These are phyloP conservation scores for Irpex rosettiformis DNA, from an alignment of 1,284 basidiomycete genomes.

Conservation along the genomic window DNA sequence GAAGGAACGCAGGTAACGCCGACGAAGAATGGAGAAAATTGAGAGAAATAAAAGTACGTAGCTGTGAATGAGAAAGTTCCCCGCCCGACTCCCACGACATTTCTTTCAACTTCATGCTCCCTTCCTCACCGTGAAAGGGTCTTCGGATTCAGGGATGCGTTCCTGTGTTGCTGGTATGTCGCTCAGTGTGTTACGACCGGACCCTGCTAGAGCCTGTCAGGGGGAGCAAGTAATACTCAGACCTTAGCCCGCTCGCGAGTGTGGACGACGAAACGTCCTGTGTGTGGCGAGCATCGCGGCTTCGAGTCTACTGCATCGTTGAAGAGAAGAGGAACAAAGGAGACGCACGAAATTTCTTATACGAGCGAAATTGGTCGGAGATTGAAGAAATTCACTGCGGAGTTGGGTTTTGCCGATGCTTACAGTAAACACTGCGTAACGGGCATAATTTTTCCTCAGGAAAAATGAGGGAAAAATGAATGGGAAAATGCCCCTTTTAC, in stretches of 20 bases:
- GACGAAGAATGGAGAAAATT: background rate
- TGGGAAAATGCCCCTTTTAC: too few species aligned
- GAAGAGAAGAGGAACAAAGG: slow-evolving; percentile 1
- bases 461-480: too few species aligned
- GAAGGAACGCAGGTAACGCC: background rate
- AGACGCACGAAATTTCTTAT: background rate
- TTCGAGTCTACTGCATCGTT: slow-evolving; percentile 19
- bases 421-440: too few species aligned
- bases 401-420: too few species aligned
- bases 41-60: slow-evolving; percentile 9
- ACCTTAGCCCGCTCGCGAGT: slow-evolving; percentile 30
- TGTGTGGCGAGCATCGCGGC: slow-evolving; percentile 27
- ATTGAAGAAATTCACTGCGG: background rate
- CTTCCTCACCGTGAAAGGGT: background rate
- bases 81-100: slow-evolving; percentile 12
- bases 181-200: slow-evolving; percentile 18
- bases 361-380: background rate
- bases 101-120: slow-evolving; percentile 5
- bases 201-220: slow-evolving; percentile 21
- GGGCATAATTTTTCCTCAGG: too few species aligned
- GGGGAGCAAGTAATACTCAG: slow-evolving; percentile 25
- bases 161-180: slow-evolving; percentile 22
- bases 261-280: slow-evolving; percentile 16
- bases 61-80: slow-evolving; percentile 2
- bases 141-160: slow-evolving; percentile 11